Evolutionary conservation across 768 basidiomycete genomes (phyloP), one percentile per base, ranked within the genome.

Genomic region (Tremella mesenterica): DNA sequence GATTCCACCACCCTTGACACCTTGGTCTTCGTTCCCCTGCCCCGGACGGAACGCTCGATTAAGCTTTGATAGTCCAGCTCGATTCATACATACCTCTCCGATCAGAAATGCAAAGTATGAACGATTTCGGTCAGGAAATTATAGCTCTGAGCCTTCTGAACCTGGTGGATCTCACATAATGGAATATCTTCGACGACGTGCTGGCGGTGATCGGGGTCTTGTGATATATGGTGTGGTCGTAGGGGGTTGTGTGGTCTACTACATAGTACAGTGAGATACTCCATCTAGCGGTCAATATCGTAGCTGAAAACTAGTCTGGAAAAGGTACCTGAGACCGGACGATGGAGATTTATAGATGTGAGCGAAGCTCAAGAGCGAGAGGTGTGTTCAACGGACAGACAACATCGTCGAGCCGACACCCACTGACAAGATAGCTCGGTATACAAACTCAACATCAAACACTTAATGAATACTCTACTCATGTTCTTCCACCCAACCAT

Each of bases 331-430:
- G 85, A 91, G 67, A 92, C 88, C 0, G 88, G 89, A 0, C 76
- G 92, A 52, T 85, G 84, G 80, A 75, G 92, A 20, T 95, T 92
- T 69, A 93, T 96, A 81, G 85, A 86, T 65, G 78, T 84, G 2
- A 79, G 79, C 36, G 78, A 78, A 0, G 76, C 76, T 48, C 73
- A 71, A 25, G 87, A 91, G 73, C 75, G 79, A 7, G 67, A 75
- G 64, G 82, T 83, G 56, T 51, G 77, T 63, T 12, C 34, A 30
- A 34, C 23, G 36, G 46, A 20, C 44, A 81, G 21, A 7, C 44
- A n/a, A n/a, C n/a, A n/a, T n/a, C 25, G 44, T 6, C 8, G 20
- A 46, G 18, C 44, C 44, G n/a, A 48, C 29, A 31, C 47, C 26
- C 4, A 29, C 16, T 20, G 25, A 21, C 21, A 75, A 58, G 44